Conservation (phyloP, 2,329 filamentous ascomycete genomes). For the Hypoxylon sp. region DNA sequence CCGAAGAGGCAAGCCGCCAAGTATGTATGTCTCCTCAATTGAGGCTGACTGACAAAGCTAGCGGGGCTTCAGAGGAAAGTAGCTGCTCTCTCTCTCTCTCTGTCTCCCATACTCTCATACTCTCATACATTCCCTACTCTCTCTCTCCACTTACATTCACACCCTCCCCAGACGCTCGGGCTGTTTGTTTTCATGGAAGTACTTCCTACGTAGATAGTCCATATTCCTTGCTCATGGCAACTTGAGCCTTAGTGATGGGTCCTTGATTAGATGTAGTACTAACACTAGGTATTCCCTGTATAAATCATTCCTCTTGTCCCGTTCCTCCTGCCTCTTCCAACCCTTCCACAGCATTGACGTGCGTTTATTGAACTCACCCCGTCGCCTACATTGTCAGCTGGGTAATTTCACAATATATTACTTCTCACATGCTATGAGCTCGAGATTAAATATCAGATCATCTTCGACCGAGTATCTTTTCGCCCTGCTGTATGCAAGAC, state of each 20-base stretch:
- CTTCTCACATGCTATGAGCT: constrained; percentile 30
- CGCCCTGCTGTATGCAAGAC: constrained; percentile 31
- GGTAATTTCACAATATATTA: constrained; percentile 24
- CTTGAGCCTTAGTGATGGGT: constrained; percentile 32
- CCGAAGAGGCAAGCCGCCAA: constrained; percentile 43
- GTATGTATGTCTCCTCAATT: constrained; percentile 39
- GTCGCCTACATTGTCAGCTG: constrained; percentile 16
- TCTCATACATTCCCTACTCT: constrained; percentile 36
- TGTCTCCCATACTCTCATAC: too few relatives aligned
- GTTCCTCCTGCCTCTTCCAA: constrained; percentile 16
- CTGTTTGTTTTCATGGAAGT: constrained; percentile 38
- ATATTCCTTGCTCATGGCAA: constrained; percentile 36
- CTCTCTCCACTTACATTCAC: constrained; percentile 46
- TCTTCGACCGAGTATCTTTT: constrained; percentile 12
- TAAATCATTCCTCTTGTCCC: constrained; percentile 42
- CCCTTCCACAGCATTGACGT: constrained; percentile 20
- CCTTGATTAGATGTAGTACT: constrained; percentile 34
- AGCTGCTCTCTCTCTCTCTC: constrained; percentile 19
- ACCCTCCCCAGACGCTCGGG: constrained; percentile 47
- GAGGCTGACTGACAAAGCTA: constrained; percentile 46
- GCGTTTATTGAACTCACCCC: constrained; percentile 16
- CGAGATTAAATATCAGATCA: constrained; percentile 27
- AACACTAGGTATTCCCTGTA: constrained; percentile 31
- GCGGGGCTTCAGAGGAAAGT: constrained; percentile 43
- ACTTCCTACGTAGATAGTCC: constrained; percentile 39